Conservation (phyloP, 2,329 filamentous ascomycete species). For the Pyricularia sp. region DNA sequence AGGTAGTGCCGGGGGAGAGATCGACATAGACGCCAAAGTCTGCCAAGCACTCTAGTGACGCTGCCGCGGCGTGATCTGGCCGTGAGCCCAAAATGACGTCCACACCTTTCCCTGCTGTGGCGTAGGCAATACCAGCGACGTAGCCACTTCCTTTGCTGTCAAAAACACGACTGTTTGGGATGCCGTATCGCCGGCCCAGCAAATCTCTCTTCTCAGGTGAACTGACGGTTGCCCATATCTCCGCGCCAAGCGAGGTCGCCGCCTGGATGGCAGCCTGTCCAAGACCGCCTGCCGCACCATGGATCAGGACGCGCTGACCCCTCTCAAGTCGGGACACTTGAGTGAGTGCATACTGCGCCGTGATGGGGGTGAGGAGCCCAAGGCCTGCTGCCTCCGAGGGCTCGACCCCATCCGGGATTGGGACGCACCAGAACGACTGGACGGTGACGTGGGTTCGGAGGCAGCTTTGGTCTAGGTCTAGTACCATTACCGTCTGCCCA, state of each 20-base stretch:
- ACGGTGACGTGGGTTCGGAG: background rate
- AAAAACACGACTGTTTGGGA: conserved; percentile 1
- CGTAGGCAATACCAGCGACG: background rate
- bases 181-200: background rate
- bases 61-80: background rate
- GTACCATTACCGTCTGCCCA: background rate
- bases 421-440: background rate
- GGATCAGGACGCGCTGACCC: conserved; percentile 22
- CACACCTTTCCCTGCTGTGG: background rate
- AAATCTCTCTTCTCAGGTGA: background rate
- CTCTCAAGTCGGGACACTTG: background rate
- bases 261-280: conserved; percentile 23
- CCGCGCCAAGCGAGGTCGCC: conserved; percentile 18
- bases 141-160: background rate
- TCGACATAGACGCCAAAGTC: conserved; percentile 10
- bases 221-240: conserved; percentile 4
- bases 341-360: background rate
- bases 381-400: background rate
- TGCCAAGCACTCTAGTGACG: conserved; percentile 15
- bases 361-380: background rate
- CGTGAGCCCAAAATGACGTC: conserved; percentile 5
- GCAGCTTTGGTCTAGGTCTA: background rate
- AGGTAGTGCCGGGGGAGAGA: background rate
- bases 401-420: background rate
- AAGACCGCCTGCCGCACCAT: conserved; percentile 22